phyloP scores from a whole-genome alignment of 2,329 filamentous ascomycete species.

The Calonectria crousiana region DNA sequence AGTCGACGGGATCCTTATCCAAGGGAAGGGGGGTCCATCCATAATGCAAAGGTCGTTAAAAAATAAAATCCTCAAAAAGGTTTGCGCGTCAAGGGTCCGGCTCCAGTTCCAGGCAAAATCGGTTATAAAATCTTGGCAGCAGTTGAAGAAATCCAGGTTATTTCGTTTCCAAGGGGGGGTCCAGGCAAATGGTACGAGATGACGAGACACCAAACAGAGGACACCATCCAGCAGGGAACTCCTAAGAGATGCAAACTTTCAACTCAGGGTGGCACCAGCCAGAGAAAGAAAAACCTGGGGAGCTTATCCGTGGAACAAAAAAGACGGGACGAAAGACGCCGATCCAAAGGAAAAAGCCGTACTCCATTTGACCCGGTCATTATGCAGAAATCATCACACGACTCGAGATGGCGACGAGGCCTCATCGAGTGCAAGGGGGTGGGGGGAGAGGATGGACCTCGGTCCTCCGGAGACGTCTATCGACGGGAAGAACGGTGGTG shows the following conservation, averaged over 20 bases:
- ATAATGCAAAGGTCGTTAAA: slow-evolving; percentile 44
- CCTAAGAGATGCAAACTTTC: slow-evolving; percentile 47
- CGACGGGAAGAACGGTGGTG: slow-evolving; percentile 55
- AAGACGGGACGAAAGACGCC: slow-evolving; percentile 41
- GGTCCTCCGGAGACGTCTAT: slow-evolving; percentile 42
- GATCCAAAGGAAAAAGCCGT: slow-evolving; percentile 44
- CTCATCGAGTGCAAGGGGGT: slow-evolving; percentile 36
- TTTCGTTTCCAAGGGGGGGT: slow-evolving; percentile 33
- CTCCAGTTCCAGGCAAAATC: slow-evolving; percentile 40
- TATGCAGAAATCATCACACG: slow-evolving; percentile 47
- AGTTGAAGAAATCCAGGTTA: slow-evolving; percentile 41
- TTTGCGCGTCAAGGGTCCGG: slow-evolving; percentile 38
- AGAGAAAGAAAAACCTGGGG: slow-evolving; percentile 38
- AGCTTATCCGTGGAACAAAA: slow-evolving; percentile 43
- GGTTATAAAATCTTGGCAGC: slow-evolving; percentile 36
- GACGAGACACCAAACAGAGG: slow-evolving; percentile 37
- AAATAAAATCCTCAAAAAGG: slow-evolving; percentile 37
- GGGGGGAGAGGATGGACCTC: slow-evolving; percentile 31
- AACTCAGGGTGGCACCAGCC: slow-evolving; percentile 43
- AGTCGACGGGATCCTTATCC: slow-evolving; percentile 44
- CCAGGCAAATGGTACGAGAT: slow-evolving; percentile 34
- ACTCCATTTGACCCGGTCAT: slow-evolving; percentile 45
- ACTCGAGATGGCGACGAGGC: slow-evolving; percentile 41
- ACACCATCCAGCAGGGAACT: slow-evolving; percentile 43
- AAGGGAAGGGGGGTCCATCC: slow-evolving; percentile 39